Evolutionary conservation across 139 green algal genomes (phyloP), one percentile per base, ranked within the genome.

Genomic region (Diplosphaera chodatii): DNA sequence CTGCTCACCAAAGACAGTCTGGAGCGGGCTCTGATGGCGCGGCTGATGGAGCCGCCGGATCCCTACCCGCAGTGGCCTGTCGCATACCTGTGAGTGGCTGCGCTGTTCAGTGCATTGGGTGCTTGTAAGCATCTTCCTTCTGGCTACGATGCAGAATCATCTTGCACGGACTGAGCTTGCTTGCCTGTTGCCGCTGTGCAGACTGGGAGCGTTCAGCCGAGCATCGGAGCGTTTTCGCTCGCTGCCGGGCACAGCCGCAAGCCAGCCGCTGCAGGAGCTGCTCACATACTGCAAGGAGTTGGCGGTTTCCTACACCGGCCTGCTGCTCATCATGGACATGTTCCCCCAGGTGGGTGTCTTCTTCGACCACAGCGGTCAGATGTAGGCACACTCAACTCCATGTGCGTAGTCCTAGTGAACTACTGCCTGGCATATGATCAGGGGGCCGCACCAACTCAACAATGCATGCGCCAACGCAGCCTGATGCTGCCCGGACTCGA

Each of bases 311-410:
- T 98, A 98, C 69, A 66, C 79, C 0, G 85, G 84, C 0, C 84
- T 98, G 0, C 78, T 87, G 15, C 82, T 98, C 21, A 82, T 74
- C 23, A 75, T 87, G 13, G 84, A 88, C 37, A 85, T 97, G 77
- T 93, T 97, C 66, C 87, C 87, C 16, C 84, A 90, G 77, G 81
- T 85, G n/a, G 0, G 70, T 25, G 37, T 48, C 37, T n/a, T n/a
- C n/a, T n/a, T n/a, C n/a, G n/a, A n/a, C n/a, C n/a, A n/a, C n/a
- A n/a, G n/a, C n/a, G n/a, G n/a, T n/a, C n/a, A n/a, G n/a, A n/a
- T n/a, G n/a, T n/a, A n/a, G n/a, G n/a, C n/a, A n/a, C n/a, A n/a
- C n/a, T n/a, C n/a, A n/a, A n/a, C n/a, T n/a, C n/a, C n/a, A n/a
- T n/a, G n/a, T n/a, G n/a, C n/a, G n/a, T n/a, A n/a, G n/a, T n/a